phyloP scores from a whole-genome alignment of 129 eudicot species.

The Chrysanthemum lavandulifolium region DNA sequence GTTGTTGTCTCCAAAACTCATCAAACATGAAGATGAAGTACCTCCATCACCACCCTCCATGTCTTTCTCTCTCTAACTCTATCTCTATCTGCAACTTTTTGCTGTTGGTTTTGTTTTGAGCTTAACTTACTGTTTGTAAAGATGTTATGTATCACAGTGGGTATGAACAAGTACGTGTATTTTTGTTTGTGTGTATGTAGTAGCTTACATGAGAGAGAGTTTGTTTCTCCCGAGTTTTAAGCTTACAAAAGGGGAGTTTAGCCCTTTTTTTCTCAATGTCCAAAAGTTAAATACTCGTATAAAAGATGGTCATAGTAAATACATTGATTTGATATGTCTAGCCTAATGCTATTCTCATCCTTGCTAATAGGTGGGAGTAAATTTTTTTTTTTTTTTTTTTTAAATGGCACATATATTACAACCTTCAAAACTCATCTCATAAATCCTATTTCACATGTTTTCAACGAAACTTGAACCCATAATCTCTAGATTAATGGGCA shows the following conservation, averaged over 20 bases:
- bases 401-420: no score
- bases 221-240: constrained; percentile 81
- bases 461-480: no score
- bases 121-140: constrained; percentile 30
- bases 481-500: no score
- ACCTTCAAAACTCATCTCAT: no score
- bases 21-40: constrained; percentile 39
- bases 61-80: constrained; percentile 25
- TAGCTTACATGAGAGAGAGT: constrained; percentile 17
- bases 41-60: constrained; percentile 28
- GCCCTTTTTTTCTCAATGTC: constrained; percentile 69
- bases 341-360: no score
- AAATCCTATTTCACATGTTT: no score
- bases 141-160: constrained; percentile 10
- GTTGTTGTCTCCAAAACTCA: constrained; percentile 52
- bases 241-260: constrained; percentile 52
- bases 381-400: no score
- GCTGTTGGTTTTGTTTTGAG: not conserved
- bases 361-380: no score
- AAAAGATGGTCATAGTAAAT: constrained; percentile 10
- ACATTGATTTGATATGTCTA: constrained; percentile 13
- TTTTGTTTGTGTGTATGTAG: not conserved
- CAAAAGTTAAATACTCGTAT: constrained; percentile 28
- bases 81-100: not conserved
- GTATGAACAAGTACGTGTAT: constrained; percentile 6